These are phyloP conservation scores for Clarireedia monteithiana DNA, from an alignment of 2,329 filamentous ascomycete genomes.

Conservation along the genomic window DNA sequence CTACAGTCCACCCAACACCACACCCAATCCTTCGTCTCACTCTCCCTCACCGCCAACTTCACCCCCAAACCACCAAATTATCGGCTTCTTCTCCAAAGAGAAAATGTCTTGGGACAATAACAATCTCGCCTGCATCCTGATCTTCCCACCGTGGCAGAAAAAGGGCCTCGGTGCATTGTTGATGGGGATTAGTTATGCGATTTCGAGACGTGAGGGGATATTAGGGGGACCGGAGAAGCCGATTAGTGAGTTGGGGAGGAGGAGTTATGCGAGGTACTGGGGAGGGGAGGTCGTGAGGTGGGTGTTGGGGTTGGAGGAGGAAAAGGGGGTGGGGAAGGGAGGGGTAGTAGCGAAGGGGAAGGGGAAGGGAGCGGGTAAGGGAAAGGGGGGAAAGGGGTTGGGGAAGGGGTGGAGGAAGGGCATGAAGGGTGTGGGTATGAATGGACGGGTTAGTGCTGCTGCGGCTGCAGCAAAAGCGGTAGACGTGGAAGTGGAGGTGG, in stretches of 20 bases:
- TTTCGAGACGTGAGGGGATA: slow-evolving; percentile 73
- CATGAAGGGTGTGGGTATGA: neutral
- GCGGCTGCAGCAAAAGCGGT: neutral
- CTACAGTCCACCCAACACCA: slow-evolving; percentile 48
- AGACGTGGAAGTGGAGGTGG: too few species aligned
- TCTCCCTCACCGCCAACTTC: neutral
- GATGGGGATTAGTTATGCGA: slow-evolving; percentile 90
- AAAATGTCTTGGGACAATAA: slow-evolving; percentile 99
- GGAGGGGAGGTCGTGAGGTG: slow-evolving; percentile 73
- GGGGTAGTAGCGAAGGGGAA: slow-evolving; percentile 32
- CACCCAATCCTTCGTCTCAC: too few species aligned
- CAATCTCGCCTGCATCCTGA: slow-evolving; percentile 90
- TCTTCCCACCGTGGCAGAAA: slow-evolving; percentile 93
- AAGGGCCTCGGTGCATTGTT: slow-evolving; percentile 81
- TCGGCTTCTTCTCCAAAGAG: slow-evolving; percentile 98
- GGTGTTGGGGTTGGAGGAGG: slow-evolving; percentile 35
- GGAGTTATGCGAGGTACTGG: slow-evolving; percentile 83
- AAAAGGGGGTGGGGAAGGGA: slow-evolving; percentile 17
- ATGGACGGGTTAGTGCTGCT: neutral
- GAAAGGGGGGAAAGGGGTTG: slow-evolving; percentile 12
- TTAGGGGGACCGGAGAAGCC: slow-evolving; percentile 93
- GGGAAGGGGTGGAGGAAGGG: slow-evolving; percentile 4
- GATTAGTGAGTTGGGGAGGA: slow-evolving; percentile 74
- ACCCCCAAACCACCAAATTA: slow-evolving; percentile 46
- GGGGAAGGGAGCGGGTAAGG: slow-evolving; percentile 6